Conservation (phyloP, 1,284 basidiomycete species). For the Sporisorium sorghi region DNA sequence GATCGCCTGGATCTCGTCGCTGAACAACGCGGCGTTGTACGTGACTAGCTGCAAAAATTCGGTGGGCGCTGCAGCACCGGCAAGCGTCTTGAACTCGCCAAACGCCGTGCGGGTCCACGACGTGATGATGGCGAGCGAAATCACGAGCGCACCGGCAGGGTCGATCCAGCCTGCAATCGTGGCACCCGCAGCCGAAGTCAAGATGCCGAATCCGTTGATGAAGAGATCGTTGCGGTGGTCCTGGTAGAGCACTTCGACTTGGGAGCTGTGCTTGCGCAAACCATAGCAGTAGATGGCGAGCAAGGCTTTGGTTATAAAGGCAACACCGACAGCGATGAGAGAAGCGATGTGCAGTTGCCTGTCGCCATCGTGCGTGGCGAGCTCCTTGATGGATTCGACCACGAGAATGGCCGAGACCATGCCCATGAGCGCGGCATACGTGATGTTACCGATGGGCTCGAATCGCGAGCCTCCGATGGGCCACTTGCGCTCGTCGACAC, state of each 20-base stretch:
- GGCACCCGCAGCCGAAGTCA: slow-evolving; percentile 90
- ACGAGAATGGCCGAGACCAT: slow-evolving; percentile 86
- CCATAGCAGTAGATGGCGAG: slow-evolving; percentile 89
- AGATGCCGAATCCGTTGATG: slow-evolving; percentile 76
- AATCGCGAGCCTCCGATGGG: slow-evolving; percentile 89
- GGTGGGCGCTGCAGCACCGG: slow-evolving; percentile 88
- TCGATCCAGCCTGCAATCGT: slow-evolving; percentile 88
- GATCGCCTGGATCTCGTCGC: slow-evolving; percentile 83
- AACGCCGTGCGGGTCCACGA: slow-evolving; percentile 75
- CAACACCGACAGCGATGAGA: slow-evolving; percentile 82
- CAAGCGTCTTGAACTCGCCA: slow-evolving; percentile 83
- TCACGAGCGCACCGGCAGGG: slow-evolving; percentile 79
- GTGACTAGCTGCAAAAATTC: slow-evolving; percentile 90
- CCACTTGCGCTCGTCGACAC: slow-evolving; percentile 85
- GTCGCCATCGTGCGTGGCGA: slow-evolving; percentile 76
- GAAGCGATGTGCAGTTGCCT: slow-evolving; percentile 83
- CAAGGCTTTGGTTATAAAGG: slow-evolving; percentile 84
- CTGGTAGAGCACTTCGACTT: slow-evolving; percentile 93
- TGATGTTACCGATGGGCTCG: slow-evolving; percentile 81
- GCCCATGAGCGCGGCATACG: slow-evolving; percentile 76
- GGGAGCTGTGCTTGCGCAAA: slow-evolving; percentile 82
- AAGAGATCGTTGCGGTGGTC: slow-evolving; percentile 82
- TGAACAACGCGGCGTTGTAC: slow-evolving; percentile 80
- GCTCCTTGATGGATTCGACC: slow-evolving; percentile 81
- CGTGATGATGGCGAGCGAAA: slow-evolving; percentile 82